These are phyloP conservation scores for Daedaleopsis sinensis DNA, from an alignment of 768 basidiomycete species.

Conservation along the genomic window DNA sequence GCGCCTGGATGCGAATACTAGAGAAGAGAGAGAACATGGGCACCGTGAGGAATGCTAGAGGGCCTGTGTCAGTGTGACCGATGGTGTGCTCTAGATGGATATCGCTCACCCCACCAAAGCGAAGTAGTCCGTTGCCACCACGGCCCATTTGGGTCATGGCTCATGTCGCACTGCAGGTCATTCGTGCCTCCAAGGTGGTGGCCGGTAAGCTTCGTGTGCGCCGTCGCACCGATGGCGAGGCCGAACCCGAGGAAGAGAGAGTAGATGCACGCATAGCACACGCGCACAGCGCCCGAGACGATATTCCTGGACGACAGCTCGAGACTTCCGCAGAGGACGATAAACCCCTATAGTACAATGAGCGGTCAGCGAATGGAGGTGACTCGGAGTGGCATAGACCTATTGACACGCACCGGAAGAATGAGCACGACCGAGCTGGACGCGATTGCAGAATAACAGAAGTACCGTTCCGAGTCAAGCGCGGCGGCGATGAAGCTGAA, in stretches of 20 bases:
- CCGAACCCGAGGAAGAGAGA: slow-evolving; percentile 80
- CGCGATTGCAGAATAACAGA: slow-evolving; percentile 83
- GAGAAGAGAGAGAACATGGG: slow-evolving; percentile 70
- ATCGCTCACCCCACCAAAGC: slow-evolving; percentile 63
- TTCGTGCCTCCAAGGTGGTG: slow-evolving; percentile 48
- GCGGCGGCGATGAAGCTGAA: slow-evolving; percentile 81
- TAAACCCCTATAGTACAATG: slow-evolving; percentile 49
- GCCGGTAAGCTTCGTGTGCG: slow-evolving; percentile 61
- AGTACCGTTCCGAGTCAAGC: slow-evolving; percentile 53
- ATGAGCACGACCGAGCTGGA: slow-evolving; percentile 81
- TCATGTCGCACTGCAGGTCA: slow-evolving; percentile 62
- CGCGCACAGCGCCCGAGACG: slow-evolving; percentile 80
- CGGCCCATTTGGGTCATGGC: slow-evolving; percentile 57
- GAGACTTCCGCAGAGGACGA: slow-evolving; percentile 72
- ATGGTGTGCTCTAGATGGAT: background rate
- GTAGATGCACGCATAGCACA: slow-evolving; percentile 81
- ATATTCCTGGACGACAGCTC: slow-evolving; percentile 83
- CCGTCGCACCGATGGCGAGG: slow-evolving; percentile 74
- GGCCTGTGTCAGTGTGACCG: background rate
- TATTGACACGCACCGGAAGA: slow-evolving; percentile 55
- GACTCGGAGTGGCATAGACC: background rate
- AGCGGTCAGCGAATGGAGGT: no score
- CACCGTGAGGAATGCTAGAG: slow-evolving; percentile 66
- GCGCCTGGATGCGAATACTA: slow-evolving; percentile 66
- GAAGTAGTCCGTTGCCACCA: slow-evolving; percentile 81